phyloP scores from a whole-genome alignment of 352 stramenopile genomes.

The Phytophthora parvispora region DNA sequence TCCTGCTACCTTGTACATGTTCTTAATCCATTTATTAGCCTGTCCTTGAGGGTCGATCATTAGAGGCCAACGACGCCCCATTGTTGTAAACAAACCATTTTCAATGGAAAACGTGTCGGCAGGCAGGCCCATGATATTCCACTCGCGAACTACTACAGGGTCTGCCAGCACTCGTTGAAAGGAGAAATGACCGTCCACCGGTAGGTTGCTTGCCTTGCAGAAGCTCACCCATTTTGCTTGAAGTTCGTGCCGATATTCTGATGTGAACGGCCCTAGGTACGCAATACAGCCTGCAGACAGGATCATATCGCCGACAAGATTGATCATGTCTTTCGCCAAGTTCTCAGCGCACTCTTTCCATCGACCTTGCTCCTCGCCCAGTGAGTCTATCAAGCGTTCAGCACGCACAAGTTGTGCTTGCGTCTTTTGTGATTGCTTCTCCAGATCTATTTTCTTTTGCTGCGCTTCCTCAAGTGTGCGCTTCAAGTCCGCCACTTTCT shows the following conservation, averaged over 20 bases:
- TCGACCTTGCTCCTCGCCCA: slow-evolving; percentile 92
- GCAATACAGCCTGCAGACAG: slow-evolving; percentile 93
- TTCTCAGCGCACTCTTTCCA: slow-evolving; percentile 90
- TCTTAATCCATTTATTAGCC: slow-evolving; percentile 96
- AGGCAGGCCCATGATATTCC: slow-evolving; percentile 94
- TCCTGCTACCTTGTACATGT: slow-evolving; percentile 88
- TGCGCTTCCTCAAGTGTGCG: slow-evolving; percentile 88
- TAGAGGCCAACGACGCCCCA: slow-evolving; percentile 92
- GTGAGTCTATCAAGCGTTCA: slow-evolving; percentile 91
- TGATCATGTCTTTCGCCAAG: slow-evolving; percentile 87
- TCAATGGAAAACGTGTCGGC: slow-evolving; percentile 95
- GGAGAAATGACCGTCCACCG: slow-evolving; percentile 88
- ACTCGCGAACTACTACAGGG: slow-evolving; percentile 91
- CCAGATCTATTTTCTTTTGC: slow-evolving; percentile 94
- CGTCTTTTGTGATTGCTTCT: slow-evolving; percentile 89
- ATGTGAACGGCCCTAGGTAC: slow-evolving; percentile 94
- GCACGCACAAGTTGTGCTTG: slow-evolving; percentile 91
- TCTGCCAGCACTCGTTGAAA: slow-evolving; percentile 88
- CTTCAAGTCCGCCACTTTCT: slow-evolving; percentile 92
- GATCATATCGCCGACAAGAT: slow-evolving; percentile 95
- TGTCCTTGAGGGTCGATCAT: slow-evolving; percentile 97
- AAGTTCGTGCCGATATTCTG: slow-evolving; percentile 86
- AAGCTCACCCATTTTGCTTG: slow-evolving; percentile 87
- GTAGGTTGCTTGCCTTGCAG: slow-evolving; percentile 84
- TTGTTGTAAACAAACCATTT: slow-evolving; percentile 94